These are phyloP conservation scores for Brettanomyces sp. DNA, from an alignment of 805 yeast species.

Conservation along the genomic window DNA sequence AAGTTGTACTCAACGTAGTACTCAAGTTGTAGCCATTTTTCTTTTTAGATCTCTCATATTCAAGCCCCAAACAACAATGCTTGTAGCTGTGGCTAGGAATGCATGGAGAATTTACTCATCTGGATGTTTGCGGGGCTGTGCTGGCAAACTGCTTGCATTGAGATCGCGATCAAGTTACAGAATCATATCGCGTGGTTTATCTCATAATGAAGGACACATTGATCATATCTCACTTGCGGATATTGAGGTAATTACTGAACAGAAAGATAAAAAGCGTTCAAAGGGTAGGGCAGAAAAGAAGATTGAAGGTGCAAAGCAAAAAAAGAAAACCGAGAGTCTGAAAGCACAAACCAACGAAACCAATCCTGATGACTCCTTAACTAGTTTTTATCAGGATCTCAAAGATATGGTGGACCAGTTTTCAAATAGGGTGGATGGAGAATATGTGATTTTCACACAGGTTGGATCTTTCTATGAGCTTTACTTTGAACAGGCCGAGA, in stretches of 20 bases:
- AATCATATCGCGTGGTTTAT: no score
- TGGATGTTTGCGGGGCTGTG: no score
- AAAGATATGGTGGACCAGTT: conserved; percentile 19
- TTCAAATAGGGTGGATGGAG: conserved; percentile 13
- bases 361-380: conserved; percentile 8
- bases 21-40: no score
- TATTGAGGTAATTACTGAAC: not conserved
- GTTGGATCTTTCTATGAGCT: conserved; percentile 85
- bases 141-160: no score
- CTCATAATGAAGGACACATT: no score
- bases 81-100: no score
- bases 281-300: not conserved
- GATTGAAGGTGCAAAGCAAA: not conserved
- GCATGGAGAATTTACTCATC: no score
- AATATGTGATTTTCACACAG: conserved; percentile 58
- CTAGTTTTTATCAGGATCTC: conserved; percentile 24
- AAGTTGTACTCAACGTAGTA: no score
- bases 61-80: no score
- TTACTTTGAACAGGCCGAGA: conserved; percentile 81
- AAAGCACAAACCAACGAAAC: not conserved
- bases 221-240: no score
- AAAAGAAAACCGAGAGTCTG: not conserved
- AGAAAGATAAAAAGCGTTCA: not conserved
- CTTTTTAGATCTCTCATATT: no score
- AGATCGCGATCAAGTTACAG: no score